Evolutionary conservation across 2,329 filamentous ascomycete genomes (phyloP).

Genomic region (Elsinoe perseae): DNA sequence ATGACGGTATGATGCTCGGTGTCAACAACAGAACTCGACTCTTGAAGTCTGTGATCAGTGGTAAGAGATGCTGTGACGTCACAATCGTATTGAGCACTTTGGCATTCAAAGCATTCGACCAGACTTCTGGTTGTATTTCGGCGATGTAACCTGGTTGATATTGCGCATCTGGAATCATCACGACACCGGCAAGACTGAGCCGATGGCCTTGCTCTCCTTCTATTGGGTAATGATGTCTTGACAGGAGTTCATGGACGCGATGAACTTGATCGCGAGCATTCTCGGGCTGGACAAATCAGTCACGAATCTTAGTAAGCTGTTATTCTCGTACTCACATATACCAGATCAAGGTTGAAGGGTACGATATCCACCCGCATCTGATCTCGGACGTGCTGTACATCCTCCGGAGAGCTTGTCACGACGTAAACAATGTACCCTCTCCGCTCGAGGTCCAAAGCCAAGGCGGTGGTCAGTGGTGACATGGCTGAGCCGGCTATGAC

Average conservation of each 20-base stretch:
- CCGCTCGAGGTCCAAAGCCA: slow-evolving; percentile 79
- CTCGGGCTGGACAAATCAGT: slow-evolving; percentile 43
- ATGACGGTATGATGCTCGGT: slow-evolving; percentile 69
- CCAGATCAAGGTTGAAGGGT: slow-evolving; percentile 73
- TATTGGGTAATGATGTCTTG: slow-evolving; percentile 66
- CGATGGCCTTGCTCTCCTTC: slow-evolving; percentile 68
- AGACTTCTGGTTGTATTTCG: slow-evolving; percentile 72
- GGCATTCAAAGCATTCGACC: slow-evolving; percentile 86
- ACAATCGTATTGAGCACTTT: slow-evolving; percentile 85
- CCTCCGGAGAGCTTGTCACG: slow-evolving; percentile 75
- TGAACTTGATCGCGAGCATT: slow-evolving; percentile 61
- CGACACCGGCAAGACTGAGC: slow-evolving; percentile 67
- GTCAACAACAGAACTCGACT: slow-evolving; percentile 68
- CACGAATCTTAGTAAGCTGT: background rate
- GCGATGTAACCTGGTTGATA: slow-evolving; percentile 73
- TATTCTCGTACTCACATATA: slow-evolving; percentile 52
- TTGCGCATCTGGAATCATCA: slow-evolving; percentile 68
- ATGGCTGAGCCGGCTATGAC: slow-evolving; percentile 83
- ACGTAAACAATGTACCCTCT: slow-evolving; percentile 91
- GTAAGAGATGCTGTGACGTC: slow-evolving; percentile 76
- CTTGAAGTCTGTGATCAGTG: slow-evolving; percentile 46
- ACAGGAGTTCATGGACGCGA: slow-evolving; percentile 63
- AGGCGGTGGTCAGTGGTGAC: slow-evolving; percentile 72
- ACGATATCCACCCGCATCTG: slow-evolving; percentile 75
- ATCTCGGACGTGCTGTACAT: slow-evolving; percentile 69